Percentiles rank a stretch among this genome's conserved stretches.
Conservation (phyloP, 2,329 filamentous ascomycete species). For the Diaporthe citrichinensis region DNA sequence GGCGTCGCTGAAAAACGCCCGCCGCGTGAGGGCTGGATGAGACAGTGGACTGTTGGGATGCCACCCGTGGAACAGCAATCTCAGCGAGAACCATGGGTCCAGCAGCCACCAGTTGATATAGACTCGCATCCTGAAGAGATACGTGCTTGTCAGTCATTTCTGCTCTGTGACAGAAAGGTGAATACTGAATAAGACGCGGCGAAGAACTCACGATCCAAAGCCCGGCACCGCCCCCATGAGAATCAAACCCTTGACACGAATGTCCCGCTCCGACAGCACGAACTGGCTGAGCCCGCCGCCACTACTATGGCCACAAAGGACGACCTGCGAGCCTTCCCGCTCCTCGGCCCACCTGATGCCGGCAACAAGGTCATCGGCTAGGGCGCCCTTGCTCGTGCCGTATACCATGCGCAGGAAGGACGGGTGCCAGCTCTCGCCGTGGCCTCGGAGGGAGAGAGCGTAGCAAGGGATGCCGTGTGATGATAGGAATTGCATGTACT, state of each 20-base stretch:
- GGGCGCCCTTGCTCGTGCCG: constrained; percentile 56
- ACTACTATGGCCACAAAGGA: constrained; percentile 66
- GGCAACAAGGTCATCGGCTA: constrained; percentile 61
- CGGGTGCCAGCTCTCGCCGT: constrained; percentile 66
- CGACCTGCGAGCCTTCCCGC: constrained; percentile 51
- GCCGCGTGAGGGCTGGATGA: constrained; percentile 61
- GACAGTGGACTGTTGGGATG: constrained; percentile 67
- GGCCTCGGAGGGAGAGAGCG: constrained; percentile 66
- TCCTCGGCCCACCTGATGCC: constrained; percentile 56
- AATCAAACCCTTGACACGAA: constrained; percentile 59
- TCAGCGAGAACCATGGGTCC: constrained; percentile 63
- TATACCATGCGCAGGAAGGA: constrained; percentile 64
- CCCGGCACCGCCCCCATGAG: constrained; percentile 60
- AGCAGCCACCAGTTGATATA: constrained; percentile 62
- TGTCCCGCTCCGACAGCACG: constrained; percentile 57
- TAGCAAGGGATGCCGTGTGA: constrained; percentile 62
- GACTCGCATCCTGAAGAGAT: constrained; percentile 55
- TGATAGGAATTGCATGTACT: constrained; percentile 65
- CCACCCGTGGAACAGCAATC: constrained; percentile 61
- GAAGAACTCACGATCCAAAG: constrained; percentile 19
- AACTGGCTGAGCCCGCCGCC: constrained; percentile 66
- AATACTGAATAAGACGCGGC: background rate
- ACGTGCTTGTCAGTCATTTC: constrained; percentile 39
- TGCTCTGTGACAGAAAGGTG: background rate
- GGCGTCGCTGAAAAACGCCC: constrained; percentile 64